Evolutionary conservation across 2,329 filamentous ascomycete species (phyloP).

Genomic region (Biscogniauxia sp.): DNA sequence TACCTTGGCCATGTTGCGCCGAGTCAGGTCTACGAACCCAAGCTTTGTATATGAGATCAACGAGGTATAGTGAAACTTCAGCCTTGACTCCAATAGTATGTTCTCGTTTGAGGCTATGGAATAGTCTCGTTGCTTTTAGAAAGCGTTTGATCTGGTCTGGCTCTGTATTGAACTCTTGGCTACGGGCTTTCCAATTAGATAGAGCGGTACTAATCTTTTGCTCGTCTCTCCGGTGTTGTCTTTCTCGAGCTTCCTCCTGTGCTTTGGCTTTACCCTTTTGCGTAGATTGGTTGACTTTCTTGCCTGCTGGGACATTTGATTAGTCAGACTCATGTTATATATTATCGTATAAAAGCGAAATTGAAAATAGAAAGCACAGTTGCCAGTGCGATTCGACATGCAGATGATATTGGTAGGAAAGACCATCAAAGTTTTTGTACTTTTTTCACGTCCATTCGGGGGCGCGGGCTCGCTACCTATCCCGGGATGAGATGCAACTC

Average conservation of each 20-base stretch:
- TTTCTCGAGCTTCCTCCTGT: constrained; percentile 32
- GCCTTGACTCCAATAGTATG: constrained; percentile 28
- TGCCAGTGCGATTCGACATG: not conserved
- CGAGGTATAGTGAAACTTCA: constrained; percentile 37
- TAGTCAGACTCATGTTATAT: not conserved
- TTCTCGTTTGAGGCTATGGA: constrained; percentile 39
- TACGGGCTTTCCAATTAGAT: constrained; percentile 44
- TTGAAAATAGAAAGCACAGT: constrained; percentile 10
- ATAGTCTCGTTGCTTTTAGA: constrained; percentile 46
- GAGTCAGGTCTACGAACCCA: constrained; percentile 4
- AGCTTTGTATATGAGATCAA: constrained; percentile 30
- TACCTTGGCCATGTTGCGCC: constrained; percentile 10
- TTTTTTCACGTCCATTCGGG: not conserved
- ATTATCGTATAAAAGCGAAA: not conserved
- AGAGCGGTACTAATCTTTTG: constrained; percentile 32
- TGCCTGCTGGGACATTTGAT: constrained; percentile 20
- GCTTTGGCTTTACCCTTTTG: constrained; percentile 37
- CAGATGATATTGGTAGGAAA: not conserved
- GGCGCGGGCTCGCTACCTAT: too few relatives aligned
- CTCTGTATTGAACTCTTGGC: constrained; percentile 46
- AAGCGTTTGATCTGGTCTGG: constrained; percentile 43
- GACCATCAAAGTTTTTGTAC: not conserved
- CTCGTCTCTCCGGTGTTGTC: constrained; percentile 34
- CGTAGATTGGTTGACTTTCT: constrained; percentile 16
- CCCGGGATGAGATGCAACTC: not conserved